Evolutionary conservation across 140 eudicot species (phyloP).

Genomic region (Oenanthe javanica): DNA sequence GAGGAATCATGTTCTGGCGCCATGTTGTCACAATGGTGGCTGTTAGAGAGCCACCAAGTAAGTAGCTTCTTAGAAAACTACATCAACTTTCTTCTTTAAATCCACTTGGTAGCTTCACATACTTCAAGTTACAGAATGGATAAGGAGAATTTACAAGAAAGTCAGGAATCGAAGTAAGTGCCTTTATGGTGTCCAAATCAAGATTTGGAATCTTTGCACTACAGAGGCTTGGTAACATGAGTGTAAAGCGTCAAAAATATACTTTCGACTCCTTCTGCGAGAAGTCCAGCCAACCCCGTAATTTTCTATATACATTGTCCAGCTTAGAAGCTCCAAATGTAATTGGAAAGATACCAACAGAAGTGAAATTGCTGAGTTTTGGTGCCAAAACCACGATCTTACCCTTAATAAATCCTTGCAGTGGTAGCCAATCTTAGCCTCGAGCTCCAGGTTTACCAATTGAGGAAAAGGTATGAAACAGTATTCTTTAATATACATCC

Average conservation of each 20-base stretch:
- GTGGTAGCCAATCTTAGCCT: not conserved
- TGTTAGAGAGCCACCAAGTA: not conserved
- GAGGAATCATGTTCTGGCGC: not conserved
- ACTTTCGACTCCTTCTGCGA: not conserved
- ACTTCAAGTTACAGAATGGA: not conserved
- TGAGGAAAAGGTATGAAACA: not conserved
- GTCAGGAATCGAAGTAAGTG: not conserved
- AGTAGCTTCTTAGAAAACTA: not conserved
- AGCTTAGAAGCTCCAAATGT: not conserved
- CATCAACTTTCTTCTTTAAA: not conserved
- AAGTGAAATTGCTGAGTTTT: not conserved
- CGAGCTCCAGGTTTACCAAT: not conserved
- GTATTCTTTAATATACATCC: not conserved
- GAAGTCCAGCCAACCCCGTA: not conserved
- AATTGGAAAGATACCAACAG: not conserved
- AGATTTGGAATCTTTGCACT: not conserved
- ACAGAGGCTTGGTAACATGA: not conserved
- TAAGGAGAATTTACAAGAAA: not conserved
- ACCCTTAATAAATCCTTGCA: not conserved
- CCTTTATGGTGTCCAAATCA: not conserved
- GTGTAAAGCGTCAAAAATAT: not conserved
- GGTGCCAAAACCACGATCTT: not conserved
- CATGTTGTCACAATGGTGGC: not conserved
- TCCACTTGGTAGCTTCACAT: not conserved
- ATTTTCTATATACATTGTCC: not conserved